phyloP scores from a whole-genome alignment of 306 rosid genomes.

The Macrotyloma uniflorum region DNA sequence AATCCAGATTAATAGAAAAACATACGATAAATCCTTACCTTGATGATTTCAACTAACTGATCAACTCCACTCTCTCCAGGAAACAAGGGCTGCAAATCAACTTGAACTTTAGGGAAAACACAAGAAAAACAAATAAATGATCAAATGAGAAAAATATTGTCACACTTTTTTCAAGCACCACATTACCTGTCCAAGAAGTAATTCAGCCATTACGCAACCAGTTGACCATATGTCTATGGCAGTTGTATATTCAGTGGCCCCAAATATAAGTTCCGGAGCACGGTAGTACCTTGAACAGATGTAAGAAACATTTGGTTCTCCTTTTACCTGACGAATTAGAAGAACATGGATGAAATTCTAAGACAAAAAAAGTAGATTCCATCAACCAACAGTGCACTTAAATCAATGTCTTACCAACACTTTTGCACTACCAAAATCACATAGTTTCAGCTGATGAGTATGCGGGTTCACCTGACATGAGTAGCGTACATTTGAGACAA shows the following conservation, averaged over 20 bases:
- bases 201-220: conserved; percentile 99
- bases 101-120: conserved; percentile 39
- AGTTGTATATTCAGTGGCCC: conserved; percentile 97
- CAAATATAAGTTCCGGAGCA: conserved; percentile 98
- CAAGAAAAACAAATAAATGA: conserved; percentile 1
- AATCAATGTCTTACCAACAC: conserved; percentile 71
- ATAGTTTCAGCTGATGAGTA: conserved; percentile 95
- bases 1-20: conserved; percentile 19
- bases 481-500: conserved; percentile 41
- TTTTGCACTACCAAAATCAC: conserved; percentile 99
- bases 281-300: conserved; percentile 99
- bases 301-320: conserved; percentile 98
- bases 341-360: conserved; percentile 33
- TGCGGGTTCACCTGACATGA: conserved; percentile 93
- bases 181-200: conserved; percentile 94
- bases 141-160: background rate
- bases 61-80: conserved; percentile 99
- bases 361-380: conserved; percentile 22
- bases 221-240: conserved; percentile 99
- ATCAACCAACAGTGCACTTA: conserved; percentile 31
- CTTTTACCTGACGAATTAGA: conserved; percentile 81
- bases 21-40: conserved; percentile 55
- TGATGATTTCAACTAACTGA: conserved; percentile 97
- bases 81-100: conserved; percentile 85
- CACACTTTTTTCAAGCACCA: conserved; percentile 33